phyloP scores from a whole-genome alignment of 2,329 filamentous ascomycete species.

The Lomentospora prolificans region DNA sequence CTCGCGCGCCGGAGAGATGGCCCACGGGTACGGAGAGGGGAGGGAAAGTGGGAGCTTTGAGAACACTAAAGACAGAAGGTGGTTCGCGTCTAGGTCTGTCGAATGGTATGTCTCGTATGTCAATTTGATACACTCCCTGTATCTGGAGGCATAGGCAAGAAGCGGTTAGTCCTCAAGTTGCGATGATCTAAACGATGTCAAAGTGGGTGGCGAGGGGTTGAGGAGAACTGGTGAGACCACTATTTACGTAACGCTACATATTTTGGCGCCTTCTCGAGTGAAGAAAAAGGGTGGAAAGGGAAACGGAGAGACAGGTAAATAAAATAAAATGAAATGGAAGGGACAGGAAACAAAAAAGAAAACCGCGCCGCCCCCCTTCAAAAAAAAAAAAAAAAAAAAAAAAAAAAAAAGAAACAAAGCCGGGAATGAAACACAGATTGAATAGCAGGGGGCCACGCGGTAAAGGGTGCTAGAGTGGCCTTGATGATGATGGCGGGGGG shows the following conservation, averaged over 20 bases:
- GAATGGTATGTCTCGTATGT: conserved; percentile 17
- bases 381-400: no score
- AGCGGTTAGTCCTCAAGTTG: not conserved
- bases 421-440: not conserved
- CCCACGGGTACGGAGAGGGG: conserved; percentile 23
- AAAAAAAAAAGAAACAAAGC: not conserved
- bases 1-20: conserved; percentile 26
- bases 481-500: not conserved
- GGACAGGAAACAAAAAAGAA: no score
- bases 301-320: no score
- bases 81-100: conserved; percentile 18
- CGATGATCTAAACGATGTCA: not conserved
- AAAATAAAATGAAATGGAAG: no score
- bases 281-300: no score
- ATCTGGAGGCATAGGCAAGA: conserved; percentile 13
- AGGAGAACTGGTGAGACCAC: not conserved
- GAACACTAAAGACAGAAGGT: conserved; percentile 12
- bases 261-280: no score
- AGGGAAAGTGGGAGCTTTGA: conserved; percentile 6
- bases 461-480: no score
- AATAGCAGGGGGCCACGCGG: no score
- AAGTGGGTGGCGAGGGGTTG: not conserved
- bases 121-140: conserved; percentile 24
- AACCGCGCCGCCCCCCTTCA: no score
- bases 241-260: not conserved